Conservation (phyloP, 2,329 filamentous ascomycete species). For the Bipolaris zeicola region DNA sequence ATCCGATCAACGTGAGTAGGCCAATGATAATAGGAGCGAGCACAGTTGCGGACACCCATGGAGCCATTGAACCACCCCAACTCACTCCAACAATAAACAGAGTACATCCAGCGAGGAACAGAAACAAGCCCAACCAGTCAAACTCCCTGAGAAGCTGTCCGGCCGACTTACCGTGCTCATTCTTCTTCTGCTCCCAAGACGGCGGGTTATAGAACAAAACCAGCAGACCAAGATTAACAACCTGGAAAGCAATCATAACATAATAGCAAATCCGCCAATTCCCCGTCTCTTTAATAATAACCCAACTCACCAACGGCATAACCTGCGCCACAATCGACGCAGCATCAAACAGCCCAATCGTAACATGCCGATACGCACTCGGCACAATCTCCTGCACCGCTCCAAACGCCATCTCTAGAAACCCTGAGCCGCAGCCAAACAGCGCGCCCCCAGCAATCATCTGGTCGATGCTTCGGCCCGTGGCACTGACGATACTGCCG, state of each 20-base stretch:
- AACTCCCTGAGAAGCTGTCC: constrained; percentile 32
- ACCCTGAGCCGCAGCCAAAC: constrained; percentile 50
- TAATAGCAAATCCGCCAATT: constrained; percentile 42
- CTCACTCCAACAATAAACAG: constrained; percentile 40
- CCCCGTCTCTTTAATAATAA: constrained; percentile 35
- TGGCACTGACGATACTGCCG: constrained; percentile 50
- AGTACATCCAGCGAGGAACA: constrained; percentile 37
- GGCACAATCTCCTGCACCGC: constrained; percentile 49
- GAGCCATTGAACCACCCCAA: constrained; percentile 35
- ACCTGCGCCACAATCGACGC: constrained; percentile 40
- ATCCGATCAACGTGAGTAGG: constrained; percentile 27
- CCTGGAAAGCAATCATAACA: constrained; percentile 42
- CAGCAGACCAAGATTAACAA: constrained; percentile 29
- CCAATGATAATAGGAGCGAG: constrained; percentile 36
- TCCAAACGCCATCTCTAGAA: constrained; percentile 51
- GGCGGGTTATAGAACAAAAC: constrained; percentile 47
- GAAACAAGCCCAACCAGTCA: constrained; percentile 36
- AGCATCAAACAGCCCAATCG: constrained; percentile 46
- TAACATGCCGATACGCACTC: constrained; percentile 47
- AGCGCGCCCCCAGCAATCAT: constrained; percentile 52
- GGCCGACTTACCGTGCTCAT: constrained; percentile 31
- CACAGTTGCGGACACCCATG: constrained; percentile 31
- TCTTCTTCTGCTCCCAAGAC: constrained; percentile 45
- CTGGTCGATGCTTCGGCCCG: constrained; percentile 46
- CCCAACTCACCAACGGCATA: constrained; percentile 41